These are phyloP conservation scores for Cyberlindnera sargentensis DNA, from an alignment of 805 yeast species.

Conservation along the genomic window DNA sequence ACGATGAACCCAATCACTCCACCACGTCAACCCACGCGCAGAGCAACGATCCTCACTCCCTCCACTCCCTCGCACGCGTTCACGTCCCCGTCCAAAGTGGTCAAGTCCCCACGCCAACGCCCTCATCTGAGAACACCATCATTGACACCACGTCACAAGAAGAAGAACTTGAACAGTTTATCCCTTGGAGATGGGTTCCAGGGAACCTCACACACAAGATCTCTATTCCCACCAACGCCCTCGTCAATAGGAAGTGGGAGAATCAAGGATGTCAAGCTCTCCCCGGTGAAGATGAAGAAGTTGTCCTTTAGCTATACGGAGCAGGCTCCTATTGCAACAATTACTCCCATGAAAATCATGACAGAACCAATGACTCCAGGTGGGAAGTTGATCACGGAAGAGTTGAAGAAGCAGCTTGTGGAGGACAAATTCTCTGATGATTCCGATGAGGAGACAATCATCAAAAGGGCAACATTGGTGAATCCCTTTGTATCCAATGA, in stretches of 20 bases:
- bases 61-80: slow-evolving; percentile 9
- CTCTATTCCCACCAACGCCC: slow-evolving; percentile 25
- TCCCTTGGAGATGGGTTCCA: slow-evolving; percentile 5
- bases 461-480: slow-evolving; percentile 6
- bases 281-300: slow-evolving; percentile 2
- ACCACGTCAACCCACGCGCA: slow-evolving; percentile 12
- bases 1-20: slow-evolving; percentile 21
- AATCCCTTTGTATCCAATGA: slow-evolving; percentile 19
- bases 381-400: slow-evolving; percentile 26
- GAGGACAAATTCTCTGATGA: slow-evolving; percentile 15
- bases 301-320: slow-evolving; percentile 9
- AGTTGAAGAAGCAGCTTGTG: slow-evolving; percentile 28
- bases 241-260: slow-evolving; percentile 25
- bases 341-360: background rate
- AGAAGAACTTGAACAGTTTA: slow-evolving; percentile 5
- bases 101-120: background rate
- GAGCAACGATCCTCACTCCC: slow-evolving; percentile 17
- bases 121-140: slow-evolving; percentile 16
- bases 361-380: slow-evolving; percentile 25
- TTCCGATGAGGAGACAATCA: slow-evolving; percentile 16
- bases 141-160: slow-evolving; percentile 20
- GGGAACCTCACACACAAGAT: slow-evolving; percentile 10
- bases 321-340: background rate
- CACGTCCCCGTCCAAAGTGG: background rate
- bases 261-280: slow-evolving; percentile 6